Percentiles rank a stretch among this genome's conserved stretches.
Conservation (phyloP, 352 stramenopile species). For the Phytopythium kandeliae region DNA sequence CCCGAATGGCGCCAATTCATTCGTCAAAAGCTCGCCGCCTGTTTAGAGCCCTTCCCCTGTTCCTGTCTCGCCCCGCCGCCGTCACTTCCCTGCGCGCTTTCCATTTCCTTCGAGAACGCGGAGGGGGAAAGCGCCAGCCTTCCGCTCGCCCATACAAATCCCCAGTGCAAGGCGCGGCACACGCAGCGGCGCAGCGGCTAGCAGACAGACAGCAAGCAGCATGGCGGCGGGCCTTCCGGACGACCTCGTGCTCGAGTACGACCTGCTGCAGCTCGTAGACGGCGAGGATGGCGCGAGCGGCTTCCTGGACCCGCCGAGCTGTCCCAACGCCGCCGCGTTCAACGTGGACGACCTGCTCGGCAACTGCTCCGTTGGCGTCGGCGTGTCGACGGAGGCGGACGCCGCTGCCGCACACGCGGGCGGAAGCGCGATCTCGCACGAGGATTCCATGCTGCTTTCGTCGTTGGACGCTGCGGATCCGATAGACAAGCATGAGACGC, state of each 20-base stretch:
- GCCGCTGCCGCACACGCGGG: neutral
- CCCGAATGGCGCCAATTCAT: no score
- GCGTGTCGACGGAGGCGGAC: slow-evolving; percentile 12
- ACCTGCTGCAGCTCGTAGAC: slow-evolving; percentile 37
- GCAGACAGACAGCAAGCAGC: neutral
- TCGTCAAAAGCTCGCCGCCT: neutral
- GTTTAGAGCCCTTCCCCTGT: neutral
- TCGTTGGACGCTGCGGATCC: slow-evolving; percentile 9
- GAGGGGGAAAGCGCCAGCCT: neutral
- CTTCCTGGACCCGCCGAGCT: slow-evolving; percentile 11
- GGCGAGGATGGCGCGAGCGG: slow-evolving; percentile 14
- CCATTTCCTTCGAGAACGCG: slow-evolving; percentile 7
- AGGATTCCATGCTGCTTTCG: slow-evolving; percentile 10
- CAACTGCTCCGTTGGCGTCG: slow-evolving; percentile 25
- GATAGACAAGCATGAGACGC: slow-evolving; percentile 10
- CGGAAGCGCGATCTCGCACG: neutral
- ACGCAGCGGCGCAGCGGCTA: neutral
- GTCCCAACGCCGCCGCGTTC: slow-evolving; percentile 6
- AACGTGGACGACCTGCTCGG: slow-evolving; percentile 26
- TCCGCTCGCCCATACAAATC: neutral
- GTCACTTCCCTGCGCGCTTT: neutral
- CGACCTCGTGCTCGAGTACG: slow-evolving; percentile 36
- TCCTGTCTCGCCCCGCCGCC: neutral
- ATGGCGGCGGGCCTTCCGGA: slow-evolving; percentile 30
- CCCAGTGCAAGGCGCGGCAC: neutral